These are phyloP conservation scores for Ustilago tritici DNA, from an alignment of 1,284 basidiomycete genomes.

Conservation along the genomic window DNA sequence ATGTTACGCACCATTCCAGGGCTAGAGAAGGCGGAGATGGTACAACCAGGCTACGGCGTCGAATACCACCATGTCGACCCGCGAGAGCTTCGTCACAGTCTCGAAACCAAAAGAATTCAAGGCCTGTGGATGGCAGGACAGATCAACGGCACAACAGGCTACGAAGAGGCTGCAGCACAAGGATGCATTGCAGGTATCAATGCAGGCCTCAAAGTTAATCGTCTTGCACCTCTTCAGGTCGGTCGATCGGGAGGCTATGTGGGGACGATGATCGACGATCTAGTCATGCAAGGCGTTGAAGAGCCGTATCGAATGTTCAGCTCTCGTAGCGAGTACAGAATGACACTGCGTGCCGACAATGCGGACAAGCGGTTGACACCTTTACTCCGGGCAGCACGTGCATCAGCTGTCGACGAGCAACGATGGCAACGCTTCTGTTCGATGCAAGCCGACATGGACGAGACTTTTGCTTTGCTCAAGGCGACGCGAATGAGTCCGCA, in stretches of 20 bases:
- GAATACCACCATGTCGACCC: slow-evolving; percentile 94
- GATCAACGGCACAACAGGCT: slow-evolving; percentile 80
- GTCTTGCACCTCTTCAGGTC: slow-evolving; percentile 76
- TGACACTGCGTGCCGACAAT: slow-evolving; percentile 87
- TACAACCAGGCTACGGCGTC: slow-evolving; percentile 87
- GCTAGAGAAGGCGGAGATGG: slow-evolving; percentile 83
- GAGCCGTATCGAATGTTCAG: slow-evolving; percentile 96
- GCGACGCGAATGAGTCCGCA: slow-evolving; percentile 61
- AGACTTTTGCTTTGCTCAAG: slow-evolving; percentile 74
- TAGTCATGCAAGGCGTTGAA: slow-evolving; percentile 85
- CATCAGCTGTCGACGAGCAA: slow-evolving; percentile 76
- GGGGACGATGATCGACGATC: slow-evolving; percentile 90
- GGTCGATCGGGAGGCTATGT: slow-evolving; percentile 84
- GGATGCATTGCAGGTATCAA: slow-evolving; percentile 87
- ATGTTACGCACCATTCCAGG: slow-evolving; percentile 86
- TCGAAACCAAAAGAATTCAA: slow-evolving; percentile 85
- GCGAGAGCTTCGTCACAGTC: slow-evolving; percentile 79
- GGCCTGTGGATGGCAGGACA: slow-evolving; percentile 56
- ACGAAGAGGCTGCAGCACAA: slow-evolving; percentile 91
- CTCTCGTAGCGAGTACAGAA: slow-evolving; percentile 86
- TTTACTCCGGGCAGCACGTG: slow-evolving; percentile 71
- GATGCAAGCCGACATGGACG: slow-evolving; percentile 74
- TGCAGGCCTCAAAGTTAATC: slow-evolving; percentile 79
- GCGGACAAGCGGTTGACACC: slow-evolving; percentile 82
- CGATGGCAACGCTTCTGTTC: slow-evolving; percentile 76